Conservation (phyloP, 2,329 filamentous ascomycete species). For the Aspergillus pseudoterreus region DNA sequence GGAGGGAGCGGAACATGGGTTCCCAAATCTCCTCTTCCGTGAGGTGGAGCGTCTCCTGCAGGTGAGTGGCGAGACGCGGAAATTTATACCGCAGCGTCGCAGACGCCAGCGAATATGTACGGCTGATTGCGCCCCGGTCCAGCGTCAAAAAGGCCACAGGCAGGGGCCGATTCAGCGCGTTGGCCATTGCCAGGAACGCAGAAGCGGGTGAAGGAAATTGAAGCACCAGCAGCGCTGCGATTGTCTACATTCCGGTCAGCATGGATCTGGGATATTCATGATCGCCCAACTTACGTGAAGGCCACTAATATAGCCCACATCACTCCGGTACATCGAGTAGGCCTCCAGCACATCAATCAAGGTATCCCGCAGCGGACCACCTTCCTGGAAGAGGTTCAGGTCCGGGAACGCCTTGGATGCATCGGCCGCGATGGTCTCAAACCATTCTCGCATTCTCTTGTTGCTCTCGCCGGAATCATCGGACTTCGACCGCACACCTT, state of each 20-base stretch:
- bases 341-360: slow-evolving; percentile 59
- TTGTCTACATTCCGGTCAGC: slow-evolving; percentile 33
- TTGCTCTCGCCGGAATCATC: slow-evolving; percentile 42
- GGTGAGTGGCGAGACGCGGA: slow-evolving; percentile 52
- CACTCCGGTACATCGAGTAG: slow-evolving; percentile 61
- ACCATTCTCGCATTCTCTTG: slow-evolving; percentile 48
- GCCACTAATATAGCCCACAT: slow-evolving; percentile 58
- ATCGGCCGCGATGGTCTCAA: slow-evolving; percentile 52
- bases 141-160: slow-evolving; percentile 59
- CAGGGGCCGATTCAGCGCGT: slow-evolving; percentile 58
- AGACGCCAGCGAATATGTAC: slow-evolving; percentile 54
- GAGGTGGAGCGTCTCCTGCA: slow-evolving; percentile 40
- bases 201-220: slow-evolving; percentile 51
- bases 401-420: slow-evolving; percentile 55
- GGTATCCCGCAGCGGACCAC: slow-evolving; percentile 52
- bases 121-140: slow-evolving; percentile 53
- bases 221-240: slow-evolving; percentile 57
- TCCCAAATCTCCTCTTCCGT: slow-evolving; percentile 47
- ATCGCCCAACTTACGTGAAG: slow-evolving; percentile 46
- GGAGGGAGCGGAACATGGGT: slow-evolving; percentile 52
- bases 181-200: slow-evolving; percentile 58
- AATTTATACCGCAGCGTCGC: slow-evolving; percentile 57
- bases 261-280: neutral
- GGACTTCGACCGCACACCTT: slow-evolving; percentile 43
- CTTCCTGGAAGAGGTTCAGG: slow-evolving; percentile 54